These are phyloP conservation scores for Sugiyamaella smithiae DNA, from an alignment of 805 yeast species.

Conservation along the genomic window DNA sequence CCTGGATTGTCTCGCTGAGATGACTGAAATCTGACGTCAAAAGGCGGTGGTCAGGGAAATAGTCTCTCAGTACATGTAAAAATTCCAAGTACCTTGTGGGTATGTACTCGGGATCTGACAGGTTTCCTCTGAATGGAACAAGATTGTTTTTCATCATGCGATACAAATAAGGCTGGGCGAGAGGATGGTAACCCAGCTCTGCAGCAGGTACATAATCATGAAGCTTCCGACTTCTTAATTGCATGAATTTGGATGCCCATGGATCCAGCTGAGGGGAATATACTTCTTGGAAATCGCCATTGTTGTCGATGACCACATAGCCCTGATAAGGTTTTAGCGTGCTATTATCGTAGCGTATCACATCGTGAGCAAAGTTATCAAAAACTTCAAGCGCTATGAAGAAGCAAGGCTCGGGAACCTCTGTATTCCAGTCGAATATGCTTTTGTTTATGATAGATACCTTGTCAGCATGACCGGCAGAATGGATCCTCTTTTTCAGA, in stretches of 20 bases:
- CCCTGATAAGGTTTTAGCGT: slow-evolving; percentile 74
- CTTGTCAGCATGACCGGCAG: slow-evolving; percentile 50
- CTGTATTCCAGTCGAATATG: slow-evolving; percentile 67
- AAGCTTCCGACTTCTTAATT: slow-evolving; percentile 43
- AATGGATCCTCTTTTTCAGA: slow-evolving; percentile 34
- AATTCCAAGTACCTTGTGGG: slow-evolving; percentile 74
- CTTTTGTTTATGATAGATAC: slow-evolving; percentile 70
- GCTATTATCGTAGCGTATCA: slow-evolving; percentile 66
- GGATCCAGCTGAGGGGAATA: slow-evolving; percentile 38
- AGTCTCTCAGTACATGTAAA: slow-evolving; percentile 55
- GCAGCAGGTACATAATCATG: slow-evolving; percentile 29
- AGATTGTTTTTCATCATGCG: slow-evolving; percentile 47
- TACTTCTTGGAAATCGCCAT: slow-evolving; percentile 74
- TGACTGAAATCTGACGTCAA: slow-evolving; percentile 66
- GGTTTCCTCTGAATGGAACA: slow-evolving; percentile 63
- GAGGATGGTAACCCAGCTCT: slow-evolving; percentile 54
- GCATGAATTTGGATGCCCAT: slow-evolving; percentile 49
- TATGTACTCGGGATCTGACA: slow-evolving; percentile 71
- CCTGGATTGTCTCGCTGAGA: slow-evolving; percentile 42
- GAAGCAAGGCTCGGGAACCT: slow-evolving; percentile 64
- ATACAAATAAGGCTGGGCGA: slow-evolving; percentile 47
- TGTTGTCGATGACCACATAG: slow-evolving; percentile 65
- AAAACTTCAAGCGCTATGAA: slow-evolving; percentile 79
- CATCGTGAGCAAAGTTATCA: slow-evolving; percentile 81
- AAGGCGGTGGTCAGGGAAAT: slow-evolving; percentile 76